Base-by-base conservation (phyloP, 1,284 basidiomycete genomes). In the Sphagnurus paluster region DNA sequence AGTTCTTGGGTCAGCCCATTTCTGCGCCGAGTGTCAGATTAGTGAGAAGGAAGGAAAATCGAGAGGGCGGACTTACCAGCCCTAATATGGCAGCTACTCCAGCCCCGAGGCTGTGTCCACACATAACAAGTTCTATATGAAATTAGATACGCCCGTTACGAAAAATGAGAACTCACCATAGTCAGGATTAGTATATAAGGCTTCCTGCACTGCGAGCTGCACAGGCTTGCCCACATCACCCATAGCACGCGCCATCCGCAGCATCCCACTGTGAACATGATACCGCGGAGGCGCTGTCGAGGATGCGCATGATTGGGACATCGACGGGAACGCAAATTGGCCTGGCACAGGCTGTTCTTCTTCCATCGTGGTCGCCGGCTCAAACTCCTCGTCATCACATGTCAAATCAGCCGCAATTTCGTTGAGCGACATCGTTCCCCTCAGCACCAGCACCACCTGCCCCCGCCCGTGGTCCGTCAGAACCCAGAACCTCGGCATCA, bases 81-180 rank as follows among this genome's bases (percentile, higher is more conserved):
- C 82, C 87, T n/a, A 92, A 69, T 9, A 92, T 68, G 1, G 82
- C 76, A 8, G 87, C 87, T 0, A 94, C 88, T 0, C 90, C 93
- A 4, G 92, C 92, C 7, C 93, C 93, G 2, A 96, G 74, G 60
- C 89, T 92, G 63, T 96, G 93, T 1, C 93, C 93, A 54, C 84
- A 87, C 35, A 90, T 65, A 9, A 90, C 75, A 17, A 90, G 67
- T 48, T 87, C 87, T 89, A 54, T 36, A 41, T 26, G 14, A 2
- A 4, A 33, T 33, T 2, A 33, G 30, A n/a, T 7, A 7, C 30
- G 17, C 14, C 17, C 30, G 13, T 30, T 4, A 33, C 7, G 8
- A 33, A 8, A 33, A 33, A n/a, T 4, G 4, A 33, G 10, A 14
- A 7, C 68, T 17, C 24, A 87, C 87, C 84, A 58, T 89, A 93